Base-by-base conservation (phyloP, 2,329 filamentous ascomycete genomes). In the Talaromyces marneffei region DNA sequence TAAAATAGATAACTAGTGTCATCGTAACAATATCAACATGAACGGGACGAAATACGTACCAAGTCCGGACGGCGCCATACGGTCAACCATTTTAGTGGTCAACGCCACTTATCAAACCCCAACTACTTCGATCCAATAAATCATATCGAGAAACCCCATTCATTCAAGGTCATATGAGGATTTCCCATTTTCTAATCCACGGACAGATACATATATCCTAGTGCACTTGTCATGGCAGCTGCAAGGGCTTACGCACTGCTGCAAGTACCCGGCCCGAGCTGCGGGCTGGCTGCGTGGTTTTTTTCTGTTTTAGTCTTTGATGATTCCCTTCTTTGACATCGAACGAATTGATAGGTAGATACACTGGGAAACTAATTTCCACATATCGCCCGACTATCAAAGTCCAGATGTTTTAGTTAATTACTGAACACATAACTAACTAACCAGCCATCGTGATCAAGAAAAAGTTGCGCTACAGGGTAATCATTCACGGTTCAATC, bases 221-320 rank as follows among this genome's bases (percentile, higher is more conserved):
- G 48, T 52, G 46, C n/a, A 25, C 46, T 48, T 52, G 48, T 33
- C 29, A 52, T 52, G 48, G 48, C 48, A 14, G 52, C 52, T 35
- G 52, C 52, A 54, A 54, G 52, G 52, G 52, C 33, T 54, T 25
- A 16, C 52, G 52, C 52, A n/a, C 52, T 25, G 33, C 29, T 55
- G 44, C 57, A 59, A 52, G 44, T 40, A 50, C 33, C 57, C 57
- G 46, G 42, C 20, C 57, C 23, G 29, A 40, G 42, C 25, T 50
- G 42, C 42, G 25, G 27, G 18, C 55, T 31, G 55, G 55, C 37
- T 57, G 55, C 40, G 55, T 57, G 55, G 55, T 20, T 16, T 57
- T 44, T 46, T 18, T 12, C 25, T 20, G 25, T n/a, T 18, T 20
- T 27, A 55, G 35, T 31, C 12, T 46, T 46, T 23, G 37, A 46